Conservation (phyloP, 768 basidiomycete species). For the Tricholoma terreum region DNA sequence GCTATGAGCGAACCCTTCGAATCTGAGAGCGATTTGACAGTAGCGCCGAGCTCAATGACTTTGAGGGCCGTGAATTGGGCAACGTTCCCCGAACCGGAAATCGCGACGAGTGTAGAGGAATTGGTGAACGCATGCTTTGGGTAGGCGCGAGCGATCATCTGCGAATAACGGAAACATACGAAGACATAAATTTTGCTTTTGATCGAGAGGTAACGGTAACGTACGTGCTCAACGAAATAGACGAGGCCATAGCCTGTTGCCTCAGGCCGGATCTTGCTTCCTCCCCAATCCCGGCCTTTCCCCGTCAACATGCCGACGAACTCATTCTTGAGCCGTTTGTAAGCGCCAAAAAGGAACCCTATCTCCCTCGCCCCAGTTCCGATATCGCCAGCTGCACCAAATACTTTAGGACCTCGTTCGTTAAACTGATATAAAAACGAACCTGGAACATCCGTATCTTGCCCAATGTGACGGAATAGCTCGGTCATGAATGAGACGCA, state of each 20-base stretch:
- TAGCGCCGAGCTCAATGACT: conserved; percentile 72
- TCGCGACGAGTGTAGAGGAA: conserved; percentile 47
- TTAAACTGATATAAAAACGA: conserved; percentile 8
- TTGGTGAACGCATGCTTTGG: conserved; percentile 52
- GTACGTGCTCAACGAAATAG: conserved; percentile 72
- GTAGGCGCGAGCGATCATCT: conserved; percentile 57
- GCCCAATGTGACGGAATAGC: conserved; percentile 68
- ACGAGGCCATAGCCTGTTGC: conserved; percentile 73
- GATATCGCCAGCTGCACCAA: conserved; percentile 54
- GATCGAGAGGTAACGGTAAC: conserved; percentile 17
- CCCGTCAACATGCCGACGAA: conserved; percentile 70
- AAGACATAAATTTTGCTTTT: not conserved
- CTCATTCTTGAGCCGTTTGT: conserved; percentile 73
- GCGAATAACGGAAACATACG: not conserved
- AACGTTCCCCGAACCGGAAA: conserved; percentile 72
- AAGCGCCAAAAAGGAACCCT: conserved; percentile 74
- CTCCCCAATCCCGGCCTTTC: conserved; percentile 68
- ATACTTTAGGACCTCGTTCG: not conserved
- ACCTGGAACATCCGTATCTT: conserved; percentile 73
- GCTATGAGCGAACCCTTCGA: conserved; percentile 67
- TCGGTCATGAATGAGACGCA: conserved; percentile 71
- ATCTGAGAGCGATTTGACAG: conserved; percentile 70
- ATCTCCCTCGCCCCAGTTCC: conserved; percentile 76
- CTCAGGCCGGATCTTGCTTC: conserved; percentile 71
- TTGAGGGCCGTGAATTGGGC: conserved; percentile 75